Percentiles rank a stretch among this genome's conserved stretches.
Conservation (phyloP, 768 basidiomycete species). For the Lentinula detonsa region DNA sequence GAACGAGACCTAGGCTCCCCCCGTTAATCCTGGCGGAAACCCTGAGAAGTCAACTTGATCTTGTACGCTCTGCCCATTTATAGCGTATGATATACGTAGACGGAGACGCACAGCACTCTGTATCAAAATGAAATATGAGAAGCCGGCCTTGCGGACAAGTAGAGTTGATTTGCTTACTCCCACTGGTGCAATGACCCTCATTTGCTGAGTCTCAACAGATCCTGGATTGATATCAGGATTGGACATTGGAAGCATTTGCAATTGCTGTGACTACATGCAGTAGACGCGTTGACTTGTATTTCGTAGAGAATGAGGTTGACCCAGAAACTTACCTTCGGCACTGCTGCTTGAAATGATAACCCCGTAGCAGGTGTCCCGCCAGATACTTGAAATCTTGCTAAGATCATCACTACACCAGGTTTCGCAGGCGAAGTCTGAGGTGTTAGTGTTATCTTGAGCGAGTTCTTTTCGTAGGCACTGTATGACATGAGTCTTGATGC, state of each 20-base stretch:
- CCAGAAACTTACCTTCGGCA: conserved; percentile 70
- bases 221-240: conserved; percentile 75
- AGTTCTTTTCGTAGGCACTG: conserved; percentile 89
- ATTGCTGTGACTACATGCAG: conserved; percentile 78
- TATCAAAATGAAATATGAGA: conserved; percentile 4
- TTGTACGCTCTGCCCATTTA: conserved; percentile 64
- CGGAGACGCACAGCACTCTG: conserved; percentile 83
- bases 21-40: conserved; percentile 74
- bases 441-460: conserved; percentile 81
- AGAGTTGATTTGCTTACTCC: conserved; percentile 53
- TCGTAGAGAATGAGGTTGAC: background rate
- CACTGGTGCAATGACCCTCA: conserved; percentile 83
- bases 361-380: conserved; percentile 47
- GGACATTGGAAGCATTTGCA: conserved; percentile 98
- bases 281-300: background rate
- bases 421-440: conserved; percentile 76
- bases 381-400: conserved; percentile 78
- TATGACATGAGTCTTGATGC: conserved; percentile 62
- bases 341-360: conserved; percentile 94
- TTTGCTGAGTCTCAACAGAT: conserved; percentile 86
- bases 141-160: background rate
- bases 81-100: conserved; percentile 74
- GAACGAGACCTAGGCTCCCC: conserved; percentile 18
- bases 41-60: conserved; percentile 95
- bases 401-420: conserved; percentile 87